Base-by-base conservation (phyloP, 2,329 filamentous ascomycete species). In the Diaporthe ilicicola region DNA sequence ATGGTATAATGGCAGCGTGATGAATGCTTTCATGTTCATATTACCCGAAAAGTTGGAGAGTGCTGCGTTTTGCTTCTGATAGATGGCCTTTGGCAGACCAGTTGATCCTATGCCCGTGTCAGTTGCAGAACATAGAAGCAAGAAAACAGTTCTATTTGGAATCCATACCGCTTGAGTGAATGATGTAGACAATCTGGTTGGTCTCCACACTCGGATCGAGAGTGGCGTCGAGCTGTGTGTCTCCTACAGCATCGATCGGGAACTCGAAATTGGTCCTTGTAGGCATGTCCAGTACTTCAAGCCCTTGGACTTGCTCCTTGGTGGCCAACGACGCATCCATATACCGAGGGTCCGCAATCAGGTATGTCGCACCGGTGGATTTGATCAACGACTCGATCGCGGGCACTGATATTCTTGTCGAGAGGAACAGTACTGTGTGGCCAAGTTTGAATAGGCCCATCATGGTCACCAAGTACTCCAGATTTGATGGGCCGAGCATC, bases 81-180 rank as follows among this genome's bases (percentile, higher is more conserved):
- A 89, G 55, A 92, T 90, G 0, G 89, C 89, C 72, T 91, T 91
- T 0, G 90, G 90, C 0, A 91, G 81, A 0, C 89, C 89, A 0
- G 90, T 91, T 0, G 86, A 89, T 9, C 90, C 89, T 32, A 75
- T 75, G 15, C 37, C 77, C 2, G 75, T 5, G 79, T 80, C n/a
- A 81, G 80, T 39, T 70, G 55, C 12, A 7, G 13, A 32, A 67
- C 70, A 37, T 32, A 1, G 8, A 9, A 22, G 2, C 13, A 13
- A 10, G 17, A 6, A n/a, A 9, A 4, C 3, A 22, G 4, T n/a
- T 9, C n/a, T 17, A 9, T 2, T 34, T 4, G 27, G 24, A 7
- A n/a, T 24, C 54, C 76, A 55, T 69, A 78, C 76, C 79, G 48
- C 77, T 79, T 2, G 81, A 82, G 64, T 82, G 81, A 6, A 82